phyloP scores from a whole-genome alignment of 1,284 basidiomycete genomes.

The Athelia sp. region DNA sequence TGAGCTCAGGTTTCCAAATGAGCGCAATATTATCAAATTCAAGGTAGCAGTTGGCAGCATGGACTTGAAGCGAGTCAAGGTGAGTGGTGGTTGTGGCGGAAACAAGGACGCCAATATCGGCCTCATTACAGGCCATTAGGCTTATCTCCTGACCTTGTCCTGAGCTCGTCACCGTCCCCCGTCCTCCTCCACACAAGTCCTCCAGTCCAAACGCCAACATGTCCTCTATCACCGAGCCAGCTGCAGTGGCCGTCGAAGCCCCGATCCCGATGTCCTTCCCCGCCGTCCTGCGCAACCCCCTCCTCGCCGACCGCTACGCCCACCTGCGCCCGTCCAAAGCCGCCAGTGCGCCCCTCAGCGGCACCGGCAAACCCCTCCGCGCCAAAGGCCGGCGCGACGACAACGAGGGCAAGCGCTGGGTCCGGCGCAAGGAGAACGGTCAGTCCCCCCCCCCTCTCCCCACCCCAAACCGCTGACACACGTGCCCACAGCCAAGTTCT shows the following conservation, averaged over 20 bases:
- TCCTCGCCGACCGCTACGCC: conserved; percentile 44
- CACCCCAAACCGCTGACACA: background rate
- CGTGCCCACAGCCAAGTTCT: conserved; percentile 49
- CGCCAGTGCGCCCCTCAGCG: conserved; percentile 9
- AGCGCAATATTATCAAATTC: too few species aligned
- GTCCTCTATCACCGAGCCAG: too few species aligned
- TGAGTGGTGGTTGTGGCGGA: too few species aligned
- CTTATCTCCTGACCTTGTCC: too few species aligned
- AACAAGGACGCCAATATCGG: too few species aligned
- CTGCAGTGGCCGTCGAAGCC: background rate
- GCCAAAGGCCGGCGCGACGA: conserved; percentile 41
- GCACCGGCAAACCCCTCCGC: conserved; percentile 19
- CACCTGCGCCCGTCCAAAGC: conserved; percentile 32
- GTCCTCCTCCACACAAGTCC: too few species aligned
- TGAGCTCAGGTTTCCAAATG: too few species aligned
- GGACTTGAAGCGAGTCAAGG: too few species aligned
- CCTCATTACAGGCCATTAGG: too few species aligned
- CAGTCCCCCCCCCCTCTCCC: conserved; percentile 12
- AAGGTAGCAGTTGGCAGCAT: too few species aligned
- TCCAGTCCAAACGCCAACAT: too few species aligned
- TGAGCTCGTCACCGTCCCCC: too few species aligned
- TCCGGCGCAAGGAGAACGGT: conserved; percentile 75
- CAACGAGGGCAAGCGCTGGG: conserved; percentile 73
- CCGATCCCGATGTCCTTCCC: conserved; percentile 67
- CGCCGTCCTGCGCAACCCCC: conserved; percentile 56